phyloP scores from a whole-genome alignment of 78 protist species.

The Monosiga brevicollis region DNA sequence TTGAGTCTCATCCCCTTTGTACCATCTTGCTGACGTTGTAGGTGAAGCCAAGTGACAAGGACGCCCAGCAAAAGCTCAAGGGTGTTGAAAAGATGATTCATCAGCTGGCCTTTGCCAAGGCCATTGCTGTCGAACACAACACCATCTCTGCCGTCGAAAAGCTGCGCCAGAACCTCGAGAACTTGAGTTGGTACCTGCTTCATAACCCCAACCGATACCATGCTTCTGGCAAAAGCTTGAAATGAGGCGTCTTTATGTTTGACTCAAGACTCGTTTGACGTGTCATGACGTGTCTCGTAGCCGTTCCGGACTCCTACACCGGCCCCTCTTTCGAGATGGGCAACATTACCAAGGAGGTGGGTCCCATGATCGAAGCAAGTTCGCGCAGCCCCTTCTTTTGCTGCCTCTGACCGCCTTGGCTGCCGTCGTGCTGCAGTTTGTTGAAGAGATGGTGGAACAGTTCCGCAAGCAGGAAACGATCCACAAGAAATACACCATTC shows the following conservation, averaged over 20 bases:
- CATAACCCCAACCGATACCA: too few species aligned
- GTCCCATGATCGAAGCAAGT: too few species aligned
- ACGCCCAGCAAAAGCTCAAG: conserved; percentile 53
- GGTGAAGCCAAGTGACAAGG: conserved; percentile 44
- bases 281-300: too few species aligned
- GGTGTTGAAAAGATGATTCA: conserved; percentile 50
- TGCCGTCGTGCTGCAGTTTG: conserved; percentile 37
- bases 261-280: too few species aligned
- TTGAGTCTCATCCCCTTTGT: neutral
- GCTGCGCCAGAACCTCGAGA: too few species aligned
- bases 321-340: conserved; percentile 64
- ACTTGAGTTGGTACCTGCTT: too few species aligned
- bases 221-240: too few species aligned
- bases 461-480: conserved; percentile 43
- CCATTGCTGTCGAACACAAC: conserved; percentile 42
- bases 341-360: conserved; percentile 35
- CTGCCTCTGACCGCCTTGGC: neutral
- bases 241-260: too few species aligned
- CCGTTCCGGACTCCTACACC: conserved; percentile 43
- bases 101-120: conserved; percentile 59
- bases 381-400: too few species aligned
- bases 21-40: conserved; percentile 14
- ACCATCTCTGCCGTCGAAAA: too few species aligned
- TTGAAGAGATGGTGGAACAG: conserved; percentile 37
- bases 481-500: conserved; percentile 37